These are phyloP conservation scores for Colletotrichum higginsianum DNA, from an alignment of 2,329 filamentous ascomycete genomes.

Conservation along the genomic window DNA sequence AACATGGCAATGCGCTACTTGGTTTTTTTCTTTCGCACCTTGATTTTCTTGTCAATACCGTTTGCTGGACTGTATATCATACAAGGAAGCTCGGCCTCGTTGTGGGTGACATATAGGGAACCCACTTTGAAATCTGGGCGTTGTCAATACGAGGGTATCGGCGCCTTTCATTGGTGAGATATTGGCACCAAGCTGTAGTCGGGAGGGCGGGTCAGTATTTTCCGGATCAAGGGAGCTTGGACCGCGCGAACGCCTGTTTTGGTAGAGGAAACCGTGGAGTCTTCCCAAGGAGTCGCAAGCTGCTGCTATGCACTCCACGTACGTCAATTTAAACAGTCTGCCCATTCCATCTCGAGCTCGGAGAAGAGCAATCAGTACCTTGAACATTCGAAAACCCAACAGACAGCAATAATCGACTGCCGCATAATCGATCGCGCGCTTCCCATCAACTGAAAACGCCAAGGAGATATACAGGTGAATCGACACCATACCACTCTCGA, in stretches of 20 bases:
- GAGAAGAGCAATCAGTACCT: too few species aligned
- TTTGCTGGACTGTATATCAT: too few species aligned
- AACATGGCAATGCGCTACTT: neutral
- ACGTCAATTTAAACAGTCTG: slow-evolving; percentile 14
- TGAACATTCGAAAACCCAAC: neutral
- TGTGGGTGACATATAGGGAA: neutral
- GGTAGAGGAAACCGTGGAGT: slow-evolving; percentile 49
- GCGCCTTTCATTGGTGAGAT: neutral
- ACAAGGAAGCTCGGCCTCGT: neutral
- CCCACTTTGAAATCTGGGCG: neutral
- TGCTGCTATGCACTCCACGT: slow-evolving; percentile 4
- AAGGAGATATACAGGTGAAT: too few species aligned
- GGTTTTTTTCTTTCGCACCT: too few species aligned
- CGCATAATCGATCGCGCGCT: neutral
- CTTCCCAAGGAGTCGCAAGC: slow-evolving; percentile 37
- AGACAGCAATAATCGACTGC: neutral
- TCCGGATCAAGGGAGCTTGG: slow-evolving; percentile 47
- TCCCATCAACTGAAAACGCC: neutral
- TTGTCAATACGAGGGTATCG: too few species aligned
- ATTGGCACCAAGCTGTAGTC: neutral
- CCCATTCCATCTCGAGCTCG: slow-evolving; percentile 16
- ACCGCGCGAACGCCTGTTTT: slow-evolving; percentile 41
- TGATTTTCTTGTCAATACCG: too few species aligned
- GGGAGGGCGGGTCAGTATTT: slow-evolving; percentile 32
- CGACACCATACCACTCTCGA: slow-evolving; percentile 13